Base-by-base conservation (phyloP, 441 rosid genomes). In the Gossypium davidsonii region DNA sequence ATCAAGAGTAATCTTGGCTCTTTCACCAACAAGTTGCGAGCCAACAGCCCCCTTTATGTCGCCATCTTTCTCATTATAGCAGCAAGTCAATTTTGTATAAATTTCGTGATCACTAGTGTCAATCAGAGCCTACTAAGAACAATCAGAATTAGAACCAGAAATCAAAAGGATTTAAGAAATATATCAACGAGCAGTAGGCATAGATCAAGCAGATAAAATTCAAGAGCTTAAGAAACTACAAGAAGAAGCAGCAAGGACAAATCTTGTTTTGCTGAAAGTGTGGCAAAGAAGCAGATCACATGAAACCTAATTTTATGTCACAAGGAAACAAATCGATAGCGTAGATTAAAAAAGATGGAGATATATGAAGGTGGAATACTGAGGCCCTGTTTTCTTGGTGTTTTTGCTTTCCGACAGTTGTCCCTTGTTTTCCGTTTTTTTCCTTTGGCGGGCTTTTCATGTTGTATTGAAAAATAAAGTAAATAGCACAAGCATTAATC, bases 1-100 rank as follows among this genome's bases (percentile, higher is more conserved):
- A 57, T 91, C 93, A 53, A 93, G 93, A 73, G 93, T 89, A 77
- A 95, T 88, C 83, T 86, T 88, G 44, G 97, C 91, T 76, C 99
- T 85, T 88, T 90, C 98, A 72, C 91, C 87, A 21, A 89, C 80
- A 46, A 95, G 95, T 74, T 88, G 94, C 46, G 98, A 88, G 67
- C 95, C 97, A 82, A 93, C 90, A 69, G 82, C 87, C 73, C 99
- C 98, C 79, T 88, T 91, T 25, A 75, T 84, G 80, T 85, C 84
- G 58, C 77, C 87, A 71, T 83, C 72, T 73, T 78, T 81, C 81
- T 85, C 91, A 72, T 76, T 73, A 77, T 83, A 87, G 84, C 88
- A 91, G 81, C 88, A 74, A 9, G 83, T 90, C 80, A 95, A 77
- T 80, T 81, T 85, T 70, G 82, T 84, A 75, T 88, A 87, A 75